Percentiles rank a stretch among this genome's conserved stretches.
These are phyloP conservation scores for Casuarina equisetifolia DNA, from an alignment of 306 rosid genomes.

Conservation along the genomic window DNA sequence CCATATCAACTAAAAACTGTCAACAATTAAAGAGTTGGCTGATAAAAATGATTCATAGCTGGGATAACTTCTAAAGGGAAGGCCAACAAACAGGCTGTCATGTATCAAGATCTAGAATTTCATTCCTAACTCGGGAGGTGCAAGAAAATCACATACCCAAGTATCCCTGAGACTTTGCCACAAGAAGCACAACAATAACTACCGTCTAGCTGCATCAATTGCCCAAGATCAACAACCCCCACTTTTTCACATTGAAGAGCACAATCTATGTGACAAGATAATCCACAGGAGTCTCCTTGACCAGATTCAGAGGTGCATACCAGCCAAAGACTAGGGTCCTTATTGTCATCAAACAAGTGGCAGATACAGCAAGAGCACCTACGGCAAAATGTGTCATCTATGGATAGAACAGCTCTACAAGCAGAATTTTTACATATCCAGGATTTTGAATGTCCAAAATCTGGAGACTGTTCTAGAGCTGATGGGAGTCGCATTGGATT, in stretches of 20 bases:
- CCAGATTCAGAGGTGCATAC: constrained; percentile 84
- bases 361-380: constrained; percentile 99
- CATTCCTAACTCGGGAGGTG: constrained; percentile 10
- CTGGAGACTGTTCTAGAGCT: constrained; percentile 60
- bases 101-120: constrained; percentile 1
- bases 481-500: constrained; percentile 69
- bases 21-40: constrained; percentile 2
- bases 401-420: constrained; percentile 88
- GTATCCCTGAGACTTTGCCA: constrained; percentile 96
- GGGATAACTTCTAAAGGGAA: neutral
- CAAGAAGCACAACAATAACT: constrained; percentile 98
- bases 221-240: constrained; percentile 97
- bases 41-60: neutral
- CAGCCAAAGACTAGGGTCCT: constrained; percentile 99
- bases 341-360: constrained; percentile 93
- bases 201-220: constrained; percentile 96
- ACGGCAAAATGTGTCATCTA: constrained; percentile 90
- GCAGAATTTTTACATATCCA: constrained; percentile 99
- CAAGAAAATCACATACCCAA: constrained; percentile 68
- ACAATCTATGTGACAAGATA: constrained; percentile 97
- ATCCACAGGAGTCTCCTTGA: constrained; percentile 81
- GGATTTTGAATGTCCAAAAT: constrained; percentile 65
- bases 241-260: constrained; percentile 89
- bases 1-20: neutral
- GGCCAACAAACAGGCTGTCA: neutral